Evolutionary conservation across 108 stramenopile species (phyloP).

Genomic region (Cyclotella choctawhatcheeana): DNA sequence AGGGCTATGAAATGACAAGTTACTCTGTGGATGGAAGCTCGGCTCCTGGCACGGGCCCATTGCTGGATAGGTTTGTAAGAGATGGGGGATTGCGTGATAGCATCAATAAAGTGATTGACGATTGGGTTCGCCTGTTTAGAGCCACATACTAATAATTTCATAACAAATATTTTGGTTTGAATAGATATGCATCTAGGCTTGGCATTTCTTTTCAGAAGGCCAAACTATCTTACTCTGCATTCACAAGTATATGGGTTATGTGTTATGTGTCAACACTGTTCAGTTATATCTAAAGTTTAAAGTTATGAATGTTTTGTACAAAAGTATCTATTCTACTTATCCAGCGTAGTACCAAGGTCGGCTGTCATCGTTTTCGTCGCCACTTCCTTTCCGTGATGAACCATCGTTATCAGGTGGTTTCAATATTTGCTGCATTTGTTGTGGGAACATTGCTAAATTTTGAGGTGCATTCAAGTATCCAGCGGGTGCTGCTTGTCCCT

Average conservation of each 20-base stretch:
- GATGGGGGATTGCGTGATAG: slow-evolving; percentile 77
- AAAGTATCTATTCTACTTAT: too few species aligned
- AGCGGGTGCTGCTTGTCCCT: not conserved
- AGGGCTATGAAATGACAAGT: slow-evolving; percentile 78
- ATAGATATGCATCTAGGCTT: too few species aligned
- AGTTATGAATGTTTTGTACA: too few species aligned
- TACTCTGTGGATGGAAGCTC: slow-evolving; percentile 67
- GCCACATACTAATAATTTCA: slow-evolving; percentile 53
- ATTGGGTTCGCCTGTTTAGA: slow-evolving; percentile 78
- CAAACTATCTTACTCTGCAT: too few species aligned
- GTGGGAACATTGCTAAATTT: not conserved
- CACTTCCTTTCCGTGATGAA: not conserved
- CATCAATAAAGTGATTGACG: slow-evolving; percentile 70
- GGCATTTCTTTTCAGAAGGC: too few species aligned
- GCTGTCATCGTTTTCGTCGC: not conserved
- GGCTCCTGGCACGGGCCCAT: slow-evolving; percentile 51
- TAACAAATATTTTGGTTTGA: not conserved
- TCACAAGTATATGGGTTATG: too few species aligned
- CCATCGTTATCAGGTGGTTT: not conserved
- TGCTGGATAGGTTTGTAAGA: slow-evolving; percentile 77
- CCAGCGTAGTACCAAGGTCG: not conserved
- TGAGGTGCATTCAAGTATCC: slow-evolving; percentile 3
- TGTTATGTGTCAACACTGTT: too few species aligned
- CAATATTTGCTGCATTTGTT: not conserved
- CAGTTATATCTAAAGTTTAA: too few species aligned